Evolutionary conservation across 108 stramenopile genomes (phyloP), one percentile per base, ranked within the genome.

Genomic region (Nitzschia inconspicua): DNA sequence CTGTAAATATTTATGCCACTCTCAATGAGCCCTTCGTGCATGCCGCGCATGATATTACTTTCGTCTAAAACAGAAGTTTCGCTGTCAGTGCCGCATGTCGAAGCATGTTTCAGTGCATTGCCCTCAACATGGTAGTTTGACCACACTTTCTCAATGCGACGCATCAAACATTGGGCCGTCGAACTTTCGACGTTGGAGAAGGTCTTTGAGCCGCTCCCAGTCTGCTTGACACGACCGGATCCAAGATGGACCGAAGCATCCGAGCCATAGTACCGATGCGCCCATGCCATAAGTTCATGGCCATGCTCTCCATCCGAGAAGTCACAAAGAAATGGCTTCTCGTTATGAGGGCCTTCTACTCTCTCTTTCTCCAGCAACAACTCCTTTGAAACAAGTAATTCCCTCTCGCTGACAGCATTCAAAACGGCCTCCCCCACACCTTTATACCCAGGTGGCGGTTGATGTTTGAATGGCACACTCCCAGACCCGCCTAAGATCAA

Each of bases 301-400:
- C 93, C 93, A 59, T 89, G 89, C 44, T 94, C 89, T n/a, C 80
- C 84, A 46, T 88, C 89, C 14, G 89, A 91, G 54, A 89, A 91
- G 58, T 94, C 93, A 49, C 87, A 87, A 5, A 90, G 54, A 53
- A 78, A 85, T 40, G 60, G 69, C 35, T 85, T 80, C n/a, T 22
- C 40, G n/a, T 18, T 14, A 20, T 55, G 34, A 14, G 47, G 59
- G 7, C 42, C 31, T 29, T 18, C 20, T 14, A 54, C 39, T 52
- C 1, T 47, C 23, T 26, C 18, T 41, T 44, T 8, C 14, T 61
- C 60, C 23, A 83, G 57, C n/a, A 77, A 39, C 14, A 44, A 27
- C 62, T 93, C 91, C 60, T 89, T 77, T 29, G 76, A 30, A 8
- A 86, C 35, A 5, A 89, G 50, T 11, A 47, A 11, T 23, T 76